Evolutionary conservation across 2,329 filamentous ascomycete genomes (phyloP), one percentile per base, ranked within the genome.

Genomic region (Penicillium fuscoglaucum): DNA sequence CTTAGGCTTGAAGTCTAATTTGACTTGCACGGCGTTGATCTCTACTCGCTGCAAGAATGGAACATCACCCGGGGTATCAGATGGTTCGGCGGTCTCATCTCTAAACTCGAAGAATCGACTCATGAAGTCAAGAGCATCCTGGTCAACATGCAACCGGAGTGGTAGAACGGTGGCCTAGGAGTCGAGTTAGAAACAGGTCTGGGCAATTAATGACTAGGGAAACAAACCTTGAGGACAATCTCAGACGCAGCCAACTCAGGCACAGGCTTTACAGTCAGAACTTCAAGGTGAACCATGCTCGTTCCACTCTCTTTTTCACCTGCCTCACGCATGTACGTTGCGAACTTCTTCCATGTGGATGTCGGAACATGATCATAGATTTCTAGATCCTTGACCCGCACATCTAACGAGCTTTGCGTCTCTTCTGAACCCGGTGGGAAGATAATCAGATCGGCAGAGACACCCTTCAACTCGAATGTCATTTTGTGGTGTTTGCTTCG

Each of bases 31-130:
- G 4, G 90, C 86, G 63, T 91, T 90, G 47, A 99, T 83, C 76
- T 98, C 95, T 1, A 91, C 88, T 53, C 95, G 85, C 72, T 98
- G 93, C 1, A 99, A 80, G 74, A 97, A 99, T 0, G 91, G 90
- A 7, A 89, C 79, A 55, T 96, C 92, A 46, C 87, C 87, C 2
- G 86, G 83, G 1, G 86, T 83, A 3, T 80, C 76, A 31, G 86
- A 81, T 1, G 78, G 78, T 19, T 74, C 68, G 1, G 68, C 70
- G 2, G 79, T 79, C 41, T 93, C 90, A 66, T 97, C 92, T 70
- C 96, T 96, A 82, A 99, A 99, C 68, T 96, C 93, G 69, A 99
- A 99, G 80, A 99, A 99, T 2, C 95, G 87, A 1, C 90, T 96
- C 71, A 99, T 90, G 72, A 99, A 99, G 72, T 99, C 95, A 4